Evolutionary conservation across 192 early-diverging fungal genomes (phyloP), one percentile per base, ranked within the genome.

Genomic region (Coemansia pectinata): DNA sequence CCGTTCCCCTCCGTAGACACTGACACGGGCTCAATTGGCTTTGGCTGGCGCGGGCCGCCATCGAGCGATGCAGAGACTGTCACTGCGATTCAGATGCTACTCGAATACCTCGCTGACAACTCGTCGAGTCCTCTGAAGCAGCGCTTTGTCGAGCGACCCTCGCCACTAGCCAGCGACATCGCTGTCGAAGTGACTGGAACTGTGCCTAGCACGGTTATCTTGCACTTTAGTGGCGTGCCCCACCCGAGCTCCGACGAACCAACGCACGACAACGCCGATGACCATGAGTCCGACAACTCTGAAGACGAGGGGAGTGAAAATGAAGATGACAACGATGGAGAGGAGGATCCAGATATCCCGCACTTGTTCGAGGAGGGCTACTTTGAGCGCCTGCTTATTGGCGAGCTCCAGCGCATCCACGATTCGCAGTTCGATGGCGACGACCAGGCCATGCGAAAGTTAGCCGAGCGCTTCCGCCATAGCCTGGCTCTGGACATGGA

Each of bases 31-130:
- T 88, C 90, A 8, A 76, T 91, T 17, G 77, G 71, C 11, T 88
- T 86, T 64, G 88, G 85, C 31, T 95, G 94, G 94, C 86, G 85
- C 1, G 94, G 94, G 0, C 94, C 94, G 9, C 71, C 55, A 6
- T 80, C 86, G 0, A 83, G 85, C 19, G 91, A 94, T 57, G 67
- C 89, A 7, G 79, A 85, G 38, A 85, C 86, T 2, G 77, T 83
- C 47, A 63, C 88, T 10, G 89, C 89, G 1, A 65, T 95, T 4
- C 88, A 93, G 57, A 87, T 96, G 34, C 72, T 96, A 44, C 72
- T 91, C 48, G 85, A 89, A 6, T 95, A 88, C 62, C 72, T 96
- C 59, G 85, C 87, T 10, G 91, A 92, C 39, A 86, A 83, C 17
- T 70, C 90, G 15, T 89, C 91, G 3, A 90, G 89, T 29, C 91